Conservation (phyloP, 306 rosid species). For the Trifolium repens region DNA sequence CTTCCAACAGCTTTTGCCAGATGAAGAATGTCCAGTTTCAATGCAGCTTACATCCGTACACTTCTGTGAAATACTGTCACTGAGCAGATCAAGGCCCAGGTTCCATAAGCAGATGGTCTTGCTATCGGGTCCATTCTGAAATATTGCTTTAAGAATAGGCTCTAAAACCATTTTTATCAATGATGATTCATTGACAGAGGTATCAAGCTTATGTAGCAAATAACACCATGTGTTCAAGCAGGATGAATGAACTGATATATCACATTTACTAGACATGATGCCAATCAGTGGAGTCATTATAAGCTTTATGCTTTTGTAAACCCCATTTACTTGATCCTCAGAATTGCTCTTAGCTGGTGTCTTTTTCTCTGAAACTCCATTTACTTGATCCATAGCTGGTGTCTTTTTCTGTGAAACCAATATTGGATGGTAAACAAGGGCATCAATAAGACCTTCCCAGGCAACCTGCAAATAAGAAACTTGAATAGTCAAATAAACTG, state of each 20-base stretch:
- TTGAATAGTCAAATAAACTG: constrained; percentile 2
- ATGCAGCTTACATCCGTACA: constrained; percentile 46
- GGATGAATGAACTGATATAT: constrained; percentile 66
- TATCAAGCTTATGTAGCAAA: constrained; percentile 76
- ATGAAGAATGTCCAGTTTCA: constrained; percentile 39
- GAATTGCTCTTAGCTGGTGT: constrained; percentile 37
- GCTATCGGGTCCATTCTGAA: constrained; percentile 64
- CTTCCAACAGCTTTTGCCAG: constrained; percentile 64
- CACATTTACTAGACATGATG: constrained; percentile 68
- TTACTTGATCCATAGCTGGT: constrained; percentile 28
- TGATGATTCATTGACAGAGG: constrained; percentile 57
- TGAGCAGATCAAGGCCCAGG: constrained; percentile 60
- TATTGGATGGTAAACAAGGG: constrained; percentile 61
- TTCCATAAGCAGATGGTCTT: constrained; percentile 67
- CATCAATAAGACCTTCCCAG: constrained; percentile 88
- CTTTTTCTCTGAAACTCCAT: constrained; percentile 37
- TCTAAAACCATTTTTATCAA: constrained; percentile 56
- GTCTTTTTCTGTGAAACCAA: constrained; percentile 44
- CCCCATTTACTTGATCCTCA: constrained; percentile 54
- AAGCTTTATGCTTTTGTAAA: constrained; percentile 70
- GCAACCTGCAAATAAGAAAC: constrained; percentile 61
- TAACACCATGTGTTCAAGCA: constrained; percentile 84
- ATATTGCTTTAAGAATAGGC: constrained; percentile 71
- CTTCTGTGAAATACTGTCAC: constrained; percentile 63
- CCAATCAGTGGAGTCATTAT: constrained; percentile 86